Conservation (phyloP, 805 yeast species). For the Saccharomycopsis javanensis region DNA sequence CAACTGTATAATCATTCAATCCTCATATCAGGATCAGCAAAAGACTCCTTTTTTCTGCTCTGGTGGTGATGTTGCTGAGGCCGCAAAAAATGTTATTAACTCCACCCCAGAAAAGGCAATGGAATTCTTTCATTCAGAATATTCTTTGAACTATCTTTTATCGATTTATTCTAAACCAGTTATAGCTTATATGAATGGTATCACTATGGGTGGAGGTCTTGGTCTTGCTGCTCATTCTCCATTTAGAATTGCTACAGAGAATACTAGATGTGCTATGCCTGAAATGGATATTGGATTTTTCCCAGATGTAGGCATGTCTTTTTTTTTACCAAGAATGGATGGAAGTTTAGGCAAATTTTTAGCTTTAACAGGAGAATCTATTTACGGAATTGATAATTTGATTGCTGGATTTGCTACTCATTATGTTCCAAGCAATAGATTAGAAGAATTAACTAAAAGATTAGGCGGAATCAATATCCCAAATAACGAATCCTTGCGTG, state of each 20-base stretch:
- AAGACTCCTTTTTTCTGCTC: conserved; percentile 50
- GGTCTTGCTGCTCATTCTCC: conserved; percentile 87
- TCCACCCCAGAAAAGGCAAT: conserved; percentile 41
- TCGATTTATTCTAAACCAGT: conserved; percentile 78
- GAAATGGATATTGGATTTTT: conserved; percentile 94
- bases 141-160: conserved; percentile 66
- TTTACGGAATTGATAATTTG: conserved; percentile 74
- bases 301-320: conserved; percentile 93
- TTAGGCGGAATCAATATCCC: conserved; percentile 46
- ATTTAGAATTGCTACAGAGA: conserved; percentile 87
- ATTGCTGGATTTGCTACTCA: conserved; percentile 85
- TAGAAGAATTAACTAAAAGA: conserved; percentile 54
- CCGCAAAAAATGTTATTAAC: conserved; percentile 50
- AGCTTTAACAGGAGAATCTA: conserved; percentile 75
- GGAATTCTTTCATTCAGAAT: conserved; percentile 69
- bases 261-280: conserved; percentile 92
- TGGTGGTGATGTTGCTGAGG: conserved; percentile 89
- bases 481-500: conserved; percentile 20
- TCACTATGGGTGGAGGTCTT: conserved; percentile 97
- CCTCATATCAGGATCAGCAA: conserved; percentile 44
- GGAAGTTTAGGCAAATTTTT: conserved; percentile 77
- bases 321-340: conserved; percentile 75
- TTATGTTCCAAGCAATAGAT: conserved; percentile 59
- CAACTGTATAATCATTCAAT: conserved; percentile 51
- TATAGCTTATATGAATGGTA: conserved; percentile 80